These are phyloP conservation scores for Trichophyton verrucosum DNA, from an alignment of 2,329 filamentous ascomycete genomes.

Conservation along the genomic window DNA sequence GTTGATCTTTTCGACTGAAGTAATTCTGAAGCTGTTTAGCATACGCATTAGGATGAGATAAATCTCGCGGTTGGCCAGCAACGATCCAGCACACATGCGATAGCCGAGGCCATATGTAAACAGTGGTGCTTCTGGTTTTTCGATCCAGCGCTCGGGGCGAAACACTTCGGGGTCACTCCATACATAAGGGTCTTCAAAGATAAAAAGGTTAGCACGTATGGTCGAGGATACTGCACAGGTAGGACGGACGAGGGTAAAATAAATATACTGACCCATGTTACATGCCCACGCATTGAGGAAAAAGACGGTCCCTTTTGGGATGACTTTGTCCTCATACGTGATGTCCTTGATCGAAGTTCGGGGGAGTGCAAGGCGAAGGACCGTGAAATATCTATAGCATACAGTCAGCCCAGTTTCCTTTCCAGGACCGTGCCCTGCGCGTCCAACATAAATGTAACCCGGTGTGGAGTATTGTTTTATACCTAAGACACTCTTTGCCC, in stretches of 20 bases:
- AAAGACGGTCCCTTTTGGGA: slow-evolving; percentile 51
- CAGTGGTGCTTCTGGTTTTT: slow-evolving; percentile 50
- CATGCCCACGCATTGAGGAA: slow-evolving; percentile 58
- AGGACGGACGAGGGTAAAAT: not conserved
- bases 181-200: slow-evolving; percentile 38
- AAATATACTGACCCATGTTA: slow-evolving; percentile 46
- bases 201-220: not conserved
- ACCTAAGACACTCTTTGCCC: slow-evolving; percentile 49
- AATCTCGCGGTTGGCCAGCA: slow-evolving; percentile 52
- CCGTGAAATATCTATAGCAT: slow-evolving; percentile 44
- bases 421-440: not conserved
- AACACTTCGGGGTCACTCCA: slow-evolving; percentile 49
- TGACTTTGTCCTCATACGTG: slow-evolving; percentile 43
- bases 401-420: slow-evolving; percentile 5
- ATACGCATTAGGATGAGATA: slow-evolving; percentile 53
- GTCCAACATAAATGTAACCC: not conserved
- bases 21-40: slow-evolving; percentile 49
- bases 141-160: slow-evolving; percentile 50
- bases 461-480: not conserved
- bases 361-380: slow-evolving; percentile 50
- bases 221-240: not conserved
- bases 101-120: slow-evolving; percentile 57
- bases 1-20: slow-evolving; percentile 43
- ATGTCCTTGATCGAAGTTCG: slow-evolving; percentile 50
- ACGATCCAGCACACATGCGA: slow-evolving; percentile 53